Conservation (phyloP, 257 asterid species). For the Solanum dulcamara region DNA sequence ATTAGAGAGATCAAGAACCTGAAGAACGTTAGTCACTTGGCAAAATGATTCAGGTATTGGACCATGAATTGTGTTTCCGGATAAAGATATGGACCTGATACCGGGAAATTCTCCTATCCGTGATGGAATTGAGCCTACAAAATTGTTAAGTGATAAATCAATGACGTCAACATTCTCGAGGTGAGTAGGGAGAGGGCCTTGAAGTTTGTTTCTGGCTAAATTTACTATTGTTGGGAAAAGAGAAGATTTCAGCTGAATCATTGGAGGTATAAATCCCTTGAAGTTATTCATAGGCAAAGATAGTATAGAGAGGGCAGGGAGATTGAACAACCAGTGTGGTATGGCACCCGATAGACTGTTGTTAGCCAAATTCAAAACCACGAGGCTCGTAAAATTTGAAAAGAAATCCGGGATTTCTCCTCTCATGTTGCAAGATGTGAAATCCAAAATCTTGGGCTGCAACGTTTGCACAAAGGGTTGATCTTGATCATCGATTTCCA, state of each 20-base stretch:
- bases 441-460: background rate
- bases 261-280: background rate
- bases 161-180: background rate
- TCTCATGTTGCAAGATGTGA: background rate
- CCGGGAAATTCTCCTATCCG: background rate
- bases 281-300: slow-evolving; percentile 2
- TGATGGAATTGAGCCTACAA: background rate
- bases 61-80: background rate
- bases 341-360: background rate
- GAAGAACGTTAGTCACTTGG: background rate
- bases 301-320: background rate
- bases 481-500: background rate
- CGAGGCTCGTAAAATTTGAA: background rate
- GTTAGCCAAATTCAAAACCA: background rate
- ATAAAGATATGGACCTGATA: background rate
- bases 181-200: background rate
- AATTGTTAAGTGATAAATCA: background rate
- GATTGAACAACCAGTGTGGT: slow-evolving; percentile 9
- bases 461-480: background rate
- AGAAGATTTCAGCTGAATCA: slow-evolving; percentile 5
- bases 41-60: slow-evolving; percentile 4
- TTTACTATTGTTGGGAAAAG: background rate
- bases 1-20: slow-evolving; percentile 5
- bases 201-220: background rate
- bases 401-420: background rate